Conservation (phyloP, 768 basidiomycete species). For the Tulasnella sp. region DNA sequence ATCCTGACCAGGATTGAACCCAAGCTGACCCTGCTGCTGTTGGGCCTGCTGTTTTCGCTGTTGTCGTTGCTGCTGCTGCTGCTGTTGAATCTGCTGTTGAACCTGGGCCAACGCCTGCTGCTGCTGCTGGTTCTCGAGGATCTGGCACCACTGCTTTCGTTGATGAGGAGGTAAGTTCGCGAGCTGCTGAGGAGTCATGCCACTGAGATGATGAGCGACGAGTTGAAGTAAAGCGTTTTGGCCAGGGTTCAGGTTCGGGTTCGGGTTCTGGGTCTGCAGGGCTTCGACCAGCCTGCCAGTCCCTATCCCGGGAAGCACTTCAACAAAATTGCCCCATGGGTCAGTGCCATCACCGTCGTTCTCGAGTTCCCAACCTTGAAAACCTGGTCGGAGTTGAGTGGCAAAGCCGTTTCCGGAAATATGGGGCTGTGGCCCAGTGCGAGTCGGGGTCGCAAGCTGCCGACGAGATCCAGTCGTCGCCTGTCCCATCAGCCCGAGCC, state of each 20-base stretch:
- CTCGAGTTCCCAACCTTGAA: no score
- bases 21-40: constrained; percentile 3
- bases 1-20: not conserved
- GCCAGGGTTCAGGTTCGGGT: no score
- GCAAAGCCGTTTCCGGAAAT: no score
- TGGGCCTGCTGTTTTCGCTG: constrained; percentile 10
- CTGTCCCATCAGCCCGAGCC: not conserved
- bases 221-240: not conserved
- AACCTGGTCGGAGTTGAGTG: no score
- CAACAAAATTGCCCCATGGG: no score
- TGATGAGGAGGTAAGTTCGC: not conserved
- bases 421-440: no score
- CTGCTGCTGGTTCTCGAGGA: not conserved
- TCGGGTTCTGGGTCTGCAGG: not conserved
- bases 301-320: no score
- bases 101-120: not conserved
- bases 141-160: not conserved
- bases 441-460: no score
- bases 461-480: no score
- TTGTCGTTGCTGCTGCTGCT: not conserved
- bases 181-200: not conserved
- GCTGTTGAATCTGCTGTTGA: constrained; percentile 6
- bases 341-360: no score
- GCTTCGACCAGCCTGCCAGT: not conserved
- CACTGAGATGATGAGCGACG: not conserved